Base-by-base conservation (phyloP, 2,329 filamentous ascomycete species). In the Trichophyton mentagrophytes region DNA sequence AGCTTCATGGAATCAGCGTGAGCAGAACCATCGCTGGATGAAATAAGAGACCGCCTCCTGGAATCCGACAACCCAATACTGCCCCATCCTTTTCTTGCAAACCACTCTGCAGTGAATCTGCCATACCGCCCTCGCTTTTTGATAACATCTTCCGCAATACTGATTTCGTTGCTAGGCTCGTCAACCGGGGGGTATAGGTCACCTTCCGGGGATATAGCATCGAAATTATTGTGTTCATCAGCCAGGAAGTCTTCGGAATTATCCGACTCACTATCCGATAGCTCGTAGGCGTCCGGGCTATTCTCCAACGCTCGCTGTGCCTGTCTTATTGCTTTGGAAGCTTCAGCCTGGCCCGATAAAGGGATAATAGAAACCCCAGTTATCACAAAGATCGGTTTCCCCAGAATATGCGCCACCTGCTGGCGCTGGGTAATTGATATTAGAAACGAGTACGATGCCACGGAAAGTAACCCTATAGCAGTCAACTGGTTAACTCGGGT, bases 311-410 rank as follows among this genome's bases (percentile, higher is more conserved):
- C 55, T n/a, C 60, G 42, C 36, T 61, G 57, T 42, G 64, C 62
- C 36, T 61, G 70, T 62, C 76, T 73, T 62, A 97, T 87, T 7
- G 89, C 87, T 30, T 82, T 80, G 63, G 83, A 80, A 3, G 92
- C 91, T 49, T 95, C 89, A 46, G 74, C 71, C 67, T 86, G 86
- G 4, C 88, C 92, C 1, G 85, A 83, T 59, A 93, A 85, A 0
- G 93, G 93, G 4, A 95, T 95, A n/a, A 97, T 78, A 5, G 90
- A 87, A 36, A 97, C 88, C 67, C 95, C 89, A 49, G 88, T 93
- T 62, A 96, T 84, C 44, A 90, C 85, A 72, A 95, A 99, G 60
- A 97, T 79, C 0, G 91, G 86, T 60, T 83, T 85, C 4, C 89
- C 90, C 65, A 86, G 85, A 57, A 97, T 85, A 65, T 91, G 86